Percentiles rank a stretch among this genome's conserved stretches.
Evolutionary conservation across 768 basidiomycete species (phyloP).

Genomic region (Leccinum truebloodii): DNA sequence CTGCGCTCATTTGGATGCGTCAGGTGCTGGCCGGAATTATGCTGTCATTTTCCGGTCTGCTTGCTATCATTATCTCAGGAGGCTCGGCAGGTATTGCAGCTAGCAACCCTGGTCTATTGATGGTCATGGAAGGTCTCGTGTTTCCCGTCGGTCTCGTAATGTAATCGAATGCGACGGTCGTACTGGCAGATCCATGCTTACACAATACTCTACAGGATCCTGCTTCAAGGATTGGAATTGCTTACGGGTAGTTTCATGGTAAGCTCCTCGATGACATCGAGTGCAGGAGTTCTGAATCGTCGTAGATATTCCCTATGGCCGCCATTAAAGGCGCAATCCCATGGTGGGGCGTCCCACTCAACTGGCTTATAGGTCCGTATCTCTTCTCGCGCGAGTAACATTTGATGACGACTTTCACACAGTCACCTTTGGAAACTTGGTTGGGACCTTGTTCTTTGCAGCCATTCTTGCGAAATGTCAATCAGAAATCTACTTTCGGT

Average conservation of each 20-base stretch:
- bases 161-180: conserved; percentile 36
- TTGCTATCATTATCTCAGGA: conserved; percentile 60
- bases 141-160: conserved; percentile 80
- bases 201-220: conserved; percentile 51
- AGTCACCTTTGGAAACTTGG: conserved; percentile 72
- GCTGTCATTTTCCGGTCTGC: conserved; percentile 72
- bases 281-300: background rate
- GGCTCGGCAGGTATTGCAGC: conserved; percentile 52
- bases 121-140: conserved; percentile 63
- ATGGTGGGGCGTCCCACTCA: conserved; percentile 67
- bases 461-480: conserved; percentile 67
- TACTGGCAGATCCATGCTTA: background rate
- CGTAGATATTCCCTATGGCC: conserved; percentile 73
- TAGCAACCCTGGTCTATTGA: conserved; percentile 67
- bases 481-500: conserved; percentile 19
- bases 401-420: background rate
- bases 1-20: background rate
- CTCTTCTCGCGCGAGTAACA: background rate
- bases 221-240: conserved; percentile 68
- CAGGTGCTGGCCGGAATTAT: conserved; percentile 71
- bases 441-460: conserved; percentile 69
- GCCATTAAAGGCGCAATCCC: conserved; percentile 59
- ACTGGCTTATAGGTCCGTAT: conserved; percentile 64
- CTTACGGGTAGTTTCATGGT: conserved; percentile 81
- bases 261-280: conserved; percentile 1